Conservation (phyloP, 108 stramenopile species). For the Ochromonas danica region DNA sequence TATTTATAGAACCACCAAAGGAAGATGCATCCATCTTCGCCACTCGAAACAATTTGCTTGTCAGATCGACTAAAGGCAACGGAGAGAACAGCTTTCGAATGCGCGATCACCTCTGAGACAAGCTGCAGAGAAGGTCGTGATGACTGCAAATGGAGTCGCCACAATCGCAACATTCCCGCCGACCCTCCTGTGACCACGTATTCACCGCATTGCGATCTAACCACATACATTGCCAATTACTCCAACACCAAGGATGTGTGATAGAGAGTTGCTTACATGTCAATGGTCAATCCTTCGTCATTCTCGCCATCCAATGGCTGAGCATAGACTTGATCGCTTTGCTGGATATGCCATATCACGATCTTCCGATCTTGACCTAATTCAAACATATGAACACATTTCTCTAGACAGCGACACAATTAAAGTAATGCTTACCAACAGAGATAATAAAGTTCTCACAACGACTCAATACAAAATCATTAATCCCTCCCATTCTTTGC, state of each 20-base stretch:
- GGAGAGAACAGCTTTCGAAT: constrained; percentile 35
- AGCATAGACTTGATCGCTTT: constrained; percentile 46
- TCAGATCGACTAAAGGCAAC: constrained; percentile 58
- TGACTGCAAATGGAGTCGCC: constrained; percentile 2
- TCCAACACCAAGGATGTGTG: not conserved
- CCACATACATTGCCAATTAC: not conserved
- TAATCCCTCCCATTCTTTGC: constrained; percentile 66
- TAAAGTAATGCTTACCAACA: no score
- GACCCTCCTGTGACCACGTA: constrained; percentile 46
- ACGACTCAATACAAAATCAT: constrained; percentile 49
- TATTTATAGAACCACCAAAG: constrained; percentile 52
- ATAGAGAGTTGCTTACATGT: not conserved
- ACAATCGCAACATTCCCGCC: constrained; percentile 42
- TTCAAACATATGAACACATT: no score
- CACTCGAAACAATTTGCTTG: constrained; percentile 61
- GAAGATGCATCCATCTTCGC: constrained; percentile 61
- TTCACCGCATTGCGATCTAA: constrained; percentile 43
- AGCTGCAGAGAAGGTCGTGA: not conserved
- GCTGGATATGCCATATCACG: constrained; percentile 60
- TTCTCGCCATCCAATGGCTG: not conserved
- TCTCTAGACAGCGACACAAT: no score
- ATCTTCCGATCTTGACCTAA: constrained; percentile 62
- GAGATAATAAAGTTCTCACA: constrained; percentile 57
- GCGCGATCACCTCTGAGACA: constrained; percentile 36
- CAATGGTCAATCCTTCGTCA: not conserved